phyloP scores from a whole-genome alignment of 495 filamentous ascomycete genomes.

The Penicillium pancosmium region DNA sequence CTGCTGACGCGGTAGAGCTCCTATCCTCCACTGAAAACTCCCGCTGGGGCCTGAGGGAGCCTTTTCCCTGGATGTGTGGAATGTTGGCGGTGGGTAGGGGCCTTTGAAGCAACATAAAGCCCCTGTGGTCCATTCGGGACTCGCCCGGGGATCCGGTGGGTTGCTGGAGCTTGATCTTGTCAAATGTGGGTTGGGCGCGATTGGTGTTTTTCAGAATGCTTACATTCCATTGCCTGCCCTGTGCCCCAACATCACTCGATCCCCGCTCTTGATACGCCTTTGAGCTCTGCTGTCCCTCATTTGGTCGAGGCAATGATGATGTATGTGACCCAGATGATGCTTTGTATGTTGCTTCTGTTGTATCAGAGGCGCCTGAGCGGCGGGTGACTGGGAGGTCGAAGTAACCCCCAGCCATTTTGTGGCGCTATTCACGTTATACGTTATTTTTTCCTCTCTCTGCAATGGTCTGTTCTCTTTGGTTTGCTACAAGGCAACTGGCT shows the following conservation, averaged over 20 bases:
- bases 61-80: constrained; percentile 38
- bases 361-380: constrained; percentile 36
- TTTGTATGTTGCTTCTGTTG: constrained; percentile 25
- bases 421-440: neutral
- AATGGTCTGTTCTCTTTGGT: neutral
- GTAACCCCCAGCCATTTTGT: constrained; percentile 45
- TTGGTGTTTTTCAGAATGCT: constrained; percentile 44
- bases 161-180: constrained; percentile 26
- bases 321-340: constrained; percentile 30
- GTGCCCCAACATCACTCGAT: constrained; percentile 27
- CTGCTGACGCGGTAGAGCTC: constrained; percentile 34
- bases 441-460: neutral
- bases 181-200: constrained; percentile 40
- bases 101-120: constrained; percentile 37
- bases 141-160: constrained; percentile 33
- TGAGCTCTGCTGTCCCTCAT: constrained; percentile 22
- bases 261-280: constrained; percentile 21
- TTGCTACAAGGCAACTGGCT: neutral
- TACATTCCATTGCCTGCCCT: constrained; percentile 45
- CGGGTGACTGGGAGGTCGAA: constrained; percentile 42
- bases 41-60: constrained; percentile 27
- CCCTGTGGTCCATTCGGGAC: constrained; percentile 35
- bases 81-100: constrained; percentile 46
- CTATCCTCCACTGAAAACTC: constrained; percentile 32
- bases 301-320: constrained; percentile 27